These are phyloP conservation scores for Barbatosphaeria neglecta DNA, from an alignment of 495 filamentous ascomycete genomes.

Conservation along the genomic window DNA sequence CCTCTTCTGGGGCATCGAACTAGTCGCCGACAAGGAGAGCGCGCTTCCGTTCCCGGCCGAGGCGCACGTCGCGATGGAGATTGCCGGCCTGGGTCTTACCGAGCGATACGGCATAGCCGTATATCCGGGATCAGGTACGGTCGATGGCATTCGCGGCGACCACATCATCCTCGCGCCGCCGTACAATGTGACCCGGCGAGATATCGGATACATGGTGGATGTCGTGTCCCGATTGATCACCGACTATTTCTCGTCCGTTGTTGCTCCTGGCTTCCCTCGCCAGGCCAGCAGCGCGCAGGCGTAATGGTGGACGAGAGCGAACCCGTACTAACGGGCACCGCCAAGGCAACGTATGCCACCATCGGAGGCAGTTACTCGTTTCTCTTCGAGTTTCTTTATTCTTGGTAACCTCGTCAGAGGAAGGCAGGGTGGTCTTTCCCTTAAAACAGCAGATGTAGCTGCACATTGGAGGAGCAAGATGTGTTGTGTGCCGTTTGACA, in stretches of 20 bases:
- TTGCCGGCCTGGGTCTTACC: slow-evolving; percentile 42
- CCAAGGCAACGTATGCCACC: too few relatives aligned
- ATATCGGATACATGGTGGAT: slow-evolving; percentile 45
- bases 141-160: slow-evolving; percentile 58
- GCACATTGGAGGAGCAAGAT: too few relatives aligned
- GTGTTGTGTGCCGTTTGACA: too few relatives aligned
- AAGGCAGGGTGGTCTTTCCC: too few relatives aligned
- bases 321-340: too few relatives aligned
- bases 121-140: slow-evolving; percentile 59
- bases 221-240: slow-evolving; percentile 28
- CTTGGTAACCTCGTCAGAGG: too few relatives aligned
- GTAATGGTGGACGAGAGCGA: neutral
- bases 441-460: too few relatives aligned
- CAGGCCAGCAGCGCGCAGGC: too few relatives aligned
- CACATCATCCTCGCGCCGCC: slow-evolving; percentile 67
- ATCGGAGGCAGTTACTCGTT: too few relatives aligned
- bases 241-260: slow-evolving; percentile 23
- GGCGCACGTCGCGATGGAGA: slow-evolving; percentile 27
- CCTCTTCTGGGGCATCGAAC: slow-evolving; percentile 46
- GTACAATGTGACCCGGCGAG: slow-evolving; percentile 52
- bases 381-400: too few relatives aligned
- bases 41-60: slow-evolving; percentile 37
- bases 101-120: slow-evolving; percentile 49
- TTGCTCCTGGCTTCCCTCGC: too few relatives aligned
- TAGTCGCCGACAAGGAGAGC: slow-evolving; percentile 31